phyloP scores from a whole-genome alignment of 805 yeast genomes.

The Cyberlindnera samutprakarnensis region DNA sequence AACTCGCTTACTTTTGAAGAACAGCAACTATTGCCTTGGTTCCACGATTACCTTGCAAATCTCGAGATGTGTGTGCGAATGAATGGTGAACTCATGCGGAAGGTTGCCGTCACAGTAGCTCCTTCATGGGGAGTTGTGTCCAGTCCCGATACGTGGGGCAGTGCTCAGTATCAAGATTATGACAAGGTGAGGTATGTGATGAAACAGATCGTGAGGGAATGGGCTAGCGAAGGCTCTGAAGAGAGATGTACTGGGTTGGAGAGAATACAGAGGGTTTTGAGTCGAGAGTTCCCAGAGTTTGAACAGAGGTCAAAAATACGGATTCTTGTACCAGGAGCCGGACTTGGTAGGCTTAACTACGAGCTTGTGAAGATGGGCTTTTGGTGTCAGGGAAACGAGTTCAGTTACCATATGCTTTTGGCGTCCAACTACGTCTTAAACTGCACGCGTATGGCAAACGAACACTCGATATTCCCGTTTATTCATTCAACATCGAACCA shows the following conservation, averaged over 20 bases:
- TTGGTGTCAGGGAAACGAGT: conserved; percentile 60
- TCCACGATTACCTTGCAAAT: conserved; percentile 31
- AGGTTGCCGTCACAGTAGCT: conserved; percentile 37
- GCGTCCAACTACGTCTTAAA: conserved; percentile 49
- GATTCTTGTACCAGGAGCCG: conserved; percentile 57
- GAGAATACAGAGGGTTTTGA: conserved; percentile 25
- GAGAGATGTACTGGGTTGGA: conserved; percentile 38
- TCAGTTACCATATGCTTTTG: conserved; percentile 56
- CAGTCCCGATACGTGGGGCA: conserved; percentile 34
- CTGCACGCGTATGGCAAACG: conserved; percentile 31
- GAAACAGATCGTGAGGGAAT: conserved; percentile 52
- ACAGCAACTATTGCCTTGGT: conserved; percentile 41
- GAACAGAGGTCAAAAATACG: conserved; percentile 30
- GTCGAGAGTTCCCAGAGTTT: conserved; percentile 31
- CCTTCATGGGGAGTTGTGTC: conserved; percentile 41
- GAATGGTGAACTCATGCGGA: conserved; percentile 37
- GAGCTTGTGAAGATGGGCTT: conserved; percentile 51
- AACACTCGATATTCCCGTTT: conserved; percentile 43
- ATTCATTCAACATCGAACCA: conserved; percentile 45
- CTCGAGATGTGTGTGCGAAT: conserved; percentile 35
- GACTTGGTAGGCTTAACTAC: conserved; percentile 50
- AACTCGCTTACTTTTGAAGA: conserved; percentile 33
- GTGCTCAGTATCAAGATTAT: conserved; percentile 34
- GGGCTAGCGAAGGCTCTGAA: conserved; percentile 44
- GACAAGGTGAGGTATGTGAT: conserved; percentile 53